Conservation (phyloP, 768 basidiomycete genomes). For the Coprinopsis marcescibilis region DNA sequence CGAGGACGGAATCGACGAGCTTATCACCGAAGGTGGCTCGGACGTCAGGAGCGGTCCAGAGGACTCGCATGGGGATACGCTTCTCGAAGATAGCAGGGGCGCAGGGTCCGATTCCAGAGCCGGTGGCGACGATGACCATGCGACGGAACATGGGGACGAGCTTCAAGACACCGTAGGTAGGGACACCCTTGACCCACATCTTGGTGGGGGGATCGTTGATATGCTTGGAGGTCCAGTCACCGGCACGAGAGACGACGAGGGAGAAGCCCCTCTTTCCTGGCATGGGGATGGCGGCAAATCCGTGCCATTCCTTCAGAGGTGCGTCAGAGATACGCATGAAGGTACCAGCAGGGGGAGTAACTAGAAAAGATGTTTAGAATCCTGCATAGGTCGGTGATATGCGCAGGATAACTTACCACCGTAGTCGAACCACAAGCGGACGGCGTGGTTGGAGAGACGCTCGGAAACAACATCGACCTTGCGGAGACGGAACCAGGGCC, state of each 20-base stretch:
- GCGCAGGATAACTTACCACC: slow-evolving; percentile 25
- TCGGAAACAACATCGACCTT: slow-evolving; percentile 49
- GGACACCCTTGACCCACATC: slow-evolving; percentile 55
- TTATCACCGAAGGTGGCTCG: slow-evolving; percentile 58
- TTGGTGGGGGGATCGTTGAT: slow-evolving; percentile 48
- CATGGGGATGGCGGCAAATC: slow-evolving; percentile 49
- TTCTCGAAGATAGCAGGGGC: slow-evolving; percentile 48
- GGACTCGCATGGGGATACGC: slow-evolving; percentile 44
- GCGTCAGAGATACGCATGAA: slow-evolving; percentile 40
- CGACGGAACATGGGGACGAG: slow-evolving; percentile 52
- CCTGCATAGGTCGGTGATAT: background rate
- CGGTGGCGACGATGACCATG: slow-evolving; percentile 53
- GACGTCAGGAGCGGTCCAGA: slow-evolving; percentile 62
- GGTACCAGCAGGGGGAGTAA: slow-evolving; percentile 40
- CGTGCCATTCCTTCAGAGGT: slow-evolving; percentile 54
- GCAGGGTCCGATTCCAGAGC: slow-evolving; percentile 56
- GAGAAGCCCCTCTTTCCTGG: slow-evolving; percentile 47
- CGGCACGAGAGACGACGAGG: slow-evolving; percentile 50
- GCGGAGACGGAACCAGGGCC: slow-evolving; percentile 56
- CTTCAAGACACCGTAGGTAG: slow-evolving; percentile 49
- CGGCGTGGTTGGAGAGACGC: slow-evolving; percentile 50
- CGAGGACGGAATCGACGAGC: slow-evolving; percentile 49
- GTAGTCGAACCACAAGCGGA: slow-evolving; percentile 56
- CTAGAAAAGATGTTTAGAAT: slow-evolving; percentile 16
- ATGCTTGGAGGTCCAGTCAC: slow-evolving; percentile 53